Conservation (phyloP, 306 rosid species). For the Citrullus colocynthis region DNA sequence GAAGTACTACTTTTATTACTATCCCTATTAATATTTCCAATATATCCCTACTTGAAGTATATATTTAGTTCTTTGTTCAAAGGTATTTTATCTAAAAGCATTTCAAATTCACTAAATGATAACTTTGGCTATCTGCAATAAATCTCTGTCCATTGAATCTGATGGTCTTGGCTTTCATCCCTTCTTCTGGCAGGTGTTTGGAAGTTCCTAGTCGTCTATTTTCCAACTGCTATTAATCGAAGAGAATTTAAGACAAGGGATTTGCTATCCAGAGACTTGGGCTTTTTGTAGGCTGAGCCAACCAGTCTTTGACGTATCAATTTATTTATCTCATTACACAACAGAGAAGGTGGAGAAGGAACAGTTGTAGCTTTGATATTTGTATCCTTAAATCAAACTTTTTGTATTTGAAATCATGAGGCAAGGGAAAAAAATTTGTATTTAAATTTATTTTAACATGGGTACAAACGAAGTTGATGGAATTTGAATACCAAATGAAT, state of each 20-base stretch:
- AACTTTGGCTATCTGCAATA: neutral
- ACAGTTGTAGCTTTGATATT: neutral
- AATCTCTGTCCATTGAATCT: neutral
- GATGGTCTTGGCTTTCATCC: neutral
- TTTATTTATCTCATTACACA: neutral
- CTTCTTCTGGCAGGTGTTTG: constrained; percentile 52
- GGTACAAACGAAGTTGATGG: neutral
- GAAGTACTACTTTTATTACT: too few species aligned
- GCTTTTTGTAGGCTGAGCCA: neutral
- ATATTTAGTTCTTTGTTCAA: neutral
- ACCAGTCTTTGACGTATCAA: neutral
- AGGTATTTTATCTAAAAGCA: neutral
- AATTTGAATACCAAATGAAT: neutral
- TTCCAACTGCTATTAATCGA: neutral
- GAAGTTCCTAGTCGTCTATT: constrained; percentile 23
- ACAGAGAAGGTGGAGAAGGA: neutral
- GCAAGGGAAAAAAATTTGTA: neutral
- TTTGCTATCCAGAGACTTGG: neutral
- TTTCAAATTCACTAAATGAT: neutral
- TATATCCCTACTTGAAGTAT: too few species aligned
- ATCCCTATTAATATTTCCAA: too few species aligned
- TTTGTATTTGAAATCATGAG: neutral
- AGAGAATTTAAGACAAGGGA: neutral
- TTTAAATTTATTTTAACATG: neutral
- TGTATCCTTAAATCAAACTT: neutral